Conservation (phyloP, 345 rosid genomes). For the Citrus medica region DNA sequence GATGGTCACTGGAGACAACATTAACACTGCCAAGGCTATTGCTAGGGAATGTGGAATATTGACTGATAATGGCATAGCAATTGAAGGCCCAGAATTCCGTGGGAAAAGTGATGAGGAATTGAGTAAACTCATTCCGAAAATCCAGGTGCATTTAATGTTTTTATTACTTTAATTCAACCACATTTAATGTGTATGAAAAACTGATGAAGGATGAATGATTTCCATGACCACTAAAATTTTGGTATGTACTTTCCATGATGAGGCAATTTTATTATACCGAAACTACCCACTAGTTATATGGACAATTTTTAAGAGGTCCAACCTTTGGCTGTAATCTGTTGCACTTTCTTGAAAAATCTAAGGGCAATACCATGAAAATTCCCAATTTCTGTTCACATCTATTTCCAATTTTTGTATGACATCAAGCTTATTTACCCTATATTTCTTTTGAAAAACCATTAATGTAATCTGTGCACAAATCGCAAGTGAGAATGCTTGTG, state of each 20-base stretch:
- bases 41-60: slow-evolving; percentile 87
- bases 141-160: slow-evolving; percentile 56
- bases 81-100: slow-evolving; percentile 60
- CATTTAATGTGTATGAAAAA: background rate
- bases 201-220: background rate
- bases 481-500: background rate
- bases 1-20: slow-evolving; percentile 93
- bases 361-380: background rate
- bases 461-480: background rate
- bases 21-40: slow-evolving; percentile 87
- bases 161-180: background rate
- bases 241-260: background rate
- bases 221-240: background rate
- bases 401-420: background rate
- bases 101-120: slow-evolving; percentile 52
- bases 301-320: background rate
- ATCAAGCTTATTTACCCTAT: background rate
- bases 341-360: background rate
- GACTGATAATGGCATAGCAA: slow-evolving; percentile 56
- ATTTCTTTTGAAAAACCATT: background rate
- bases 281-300: background rate
- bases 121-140: slow-evolving; percentile 65
- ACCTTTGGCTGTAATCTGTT: background rate
- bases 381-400: background rate
- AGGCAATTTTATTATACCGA: background rate